These are phyloP conservation scores for Amanita fuliginea DNA, from an alignment of 768 basidiomycete genomes.

Conservation along the genomic window DNA sequence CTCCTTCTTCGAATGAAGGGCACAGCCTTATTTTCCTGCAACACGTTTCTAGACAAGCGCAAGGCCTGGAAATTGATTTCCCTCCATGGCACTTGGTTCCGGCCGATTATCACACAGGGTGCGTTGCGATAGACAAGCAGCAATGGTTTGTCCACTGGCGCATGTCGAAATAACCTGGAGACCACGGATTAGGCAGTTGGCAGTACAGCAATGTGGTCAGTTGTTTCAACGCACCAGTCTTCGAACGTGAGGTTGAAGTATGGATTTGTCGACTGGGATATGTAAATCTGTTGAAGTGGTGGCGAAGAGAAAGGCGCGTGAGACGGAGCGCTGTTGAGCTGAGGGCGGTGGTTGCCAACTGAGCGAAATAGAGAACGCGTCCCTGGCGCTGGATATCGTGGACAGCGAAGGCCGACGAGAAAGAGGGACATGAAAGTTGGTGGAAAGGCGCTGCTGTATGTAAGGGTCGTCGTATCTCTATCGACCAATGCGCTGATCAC, in stretches of 20 bases:
- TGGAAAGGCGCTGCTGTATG: background rate
- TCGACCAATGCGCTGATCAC: background rate
- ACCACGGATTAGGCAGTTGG: background rate
- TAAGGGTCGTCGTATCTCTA: background rate
- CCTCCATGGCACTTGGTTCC: conserved; percentile 99
- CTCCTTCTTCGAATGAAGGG: conserved; percentile 80
- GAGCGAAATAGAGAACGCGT: background rate
- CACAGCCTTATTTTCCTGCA: conserved; percentile 22
- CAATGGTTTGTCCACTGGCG: conserved; percentile 52
- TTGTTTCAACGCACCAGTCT: conserved; percentile 57
- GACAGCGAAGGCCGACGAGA: background rate
- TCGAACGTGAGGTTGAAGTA: conserved; percentile 87
- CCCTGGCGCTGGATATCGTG: background rate
- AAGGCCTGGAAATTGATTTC: conserved; percentile 74
- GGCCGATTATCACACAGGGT: conserved; percentile 87
- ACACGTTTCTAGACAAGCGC: conserved; percentile 10
- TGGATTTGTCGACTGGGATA: conserved; percentile 72
- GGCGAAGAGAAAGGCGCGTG: background rate
- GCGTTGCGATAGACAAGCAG: conserved; percentile 80
- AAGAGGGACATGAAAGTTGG: background rate
- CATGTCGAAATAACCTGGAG: conserved; percentile 55
- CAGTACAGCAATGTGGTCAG: background rate
- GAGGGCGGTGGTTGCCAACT: background rate
- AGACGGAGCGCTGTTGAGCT: background rate
- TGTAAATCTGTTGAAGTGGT: conserved; percentile 44